Percentiles rank a stretch among this genome's conserved stretches.
Conservation (phyloP, 768 basidiomycete species). For the Boletus rubescentipes region DNA sequence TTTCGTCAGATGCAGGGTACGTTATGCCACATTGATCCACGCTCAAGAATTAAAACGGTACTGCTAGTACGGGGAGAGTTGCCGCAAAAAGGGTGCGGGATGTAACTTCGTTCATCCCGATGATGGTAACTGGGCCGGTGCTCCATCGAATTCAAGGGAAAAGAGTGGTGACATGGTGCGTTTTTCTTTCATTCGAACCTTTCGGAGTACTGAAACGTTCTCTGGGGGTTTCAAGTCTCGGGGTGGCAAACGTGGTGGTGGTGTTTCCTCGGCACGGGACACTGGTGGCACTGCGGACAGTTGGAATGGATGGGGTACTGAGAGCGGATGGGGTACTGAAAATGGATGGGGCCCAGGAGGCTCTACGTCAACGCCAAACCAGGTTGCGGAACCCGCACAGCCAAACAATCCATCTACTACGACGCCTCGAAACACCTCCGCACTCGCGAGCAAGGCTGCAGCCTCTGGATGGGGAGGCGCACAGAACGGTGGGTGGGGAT, state of each 20-base stretch:
- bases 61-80: conserved; percentile 29
- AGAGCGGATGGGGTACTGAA: conserved; percentile 9
- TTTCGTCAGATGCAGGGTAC: conserved; percentile 24
- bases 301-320: conserved; percentile 11
- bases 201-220: not conserved
- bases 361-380: conserved; percentile 5
- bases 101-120: conserved; percentile 34
- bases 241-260: not conserved
- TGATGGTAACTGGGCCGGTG: conserved; percentile 24
- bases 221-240: conserved; percentile 7
- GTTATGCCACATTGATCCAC: conserved; percentile 9
- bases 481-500: not conserved
- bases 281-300: not conserved
- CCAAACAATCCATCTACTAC: not conserved
- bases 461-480: not conserved
- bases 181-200: not conserved
- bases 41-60: not conserved
- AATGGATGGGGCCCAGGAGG: conserved; percentile 9
- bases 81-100: conserved; percentile 14
- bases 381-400: not conserved
- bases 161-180: conserved; percentile 21
- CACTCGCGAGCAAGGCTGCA: not conserved
- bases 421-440: too few species aligned
- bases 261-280: not conserved
- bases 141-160: conserved; percentile 9